Evolutionary conservation across 306 rosid genomes (phyloP).

Genomic region (Dryas drummondii): DNA sequence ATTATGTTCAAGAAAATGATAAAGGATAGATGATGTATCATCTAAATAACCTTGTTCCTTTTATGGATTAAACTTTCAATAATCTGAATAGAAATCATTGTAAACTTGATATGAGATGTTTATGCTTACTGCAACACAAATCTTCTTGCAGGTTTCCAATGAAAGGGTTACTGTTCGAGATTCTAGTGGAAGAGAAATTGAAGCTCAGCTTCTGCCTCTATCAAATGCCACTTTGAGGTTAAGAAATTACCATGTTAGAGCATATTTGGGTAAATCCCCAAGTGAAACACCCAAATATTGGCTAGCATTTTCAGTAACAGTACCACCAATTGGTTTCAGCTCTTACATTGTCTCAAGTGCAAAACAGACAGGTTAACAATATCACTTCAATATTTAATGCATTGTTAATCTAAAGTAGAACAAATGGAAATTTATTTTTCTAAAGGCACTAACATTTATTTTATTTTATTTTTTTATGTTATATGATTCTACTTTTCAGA

Average conservation of each 20-base stretch:
- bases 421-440: neutral
- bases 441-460: conserved; percentile 22
- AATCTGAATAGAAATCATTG: neutral
- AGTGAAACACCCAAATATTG: conserved; percentile 53
- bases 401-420: conserved; percentile 9
- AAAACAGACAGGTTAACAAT: conserved; percentile 37
- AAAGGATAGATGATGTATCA: neutral
- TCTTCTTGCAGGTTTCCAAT: conserved; percentile 58
- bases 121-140: conserved; percentile 24
- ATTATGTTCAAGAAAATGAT: neutral
- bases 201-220: conserved; percentile 75
- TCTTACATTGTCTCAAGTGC: conserved; percentile 59
- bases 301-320: conserved; percentile 70
- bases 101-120: neutral
- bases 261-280: conserved; percentile 62
- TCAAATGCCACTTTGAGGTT: conserved; percentile 46
- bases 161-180: conserved; percentile 64
- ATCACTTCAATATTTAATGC: neutral
- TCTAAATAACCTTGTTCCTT: neutral
- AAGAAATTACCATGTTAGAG: conserved; percentile 51
- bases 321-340: conserved; percentile 89
- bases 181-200: conserved; percentile 62
- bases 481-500: conserved; percentile 12
- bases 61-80: neutral
- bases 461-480: conserved; percentile 10